Base-by-base conservation (phyloP, 352 stramenopile species). In the Pythium sukuiense region DNA sequence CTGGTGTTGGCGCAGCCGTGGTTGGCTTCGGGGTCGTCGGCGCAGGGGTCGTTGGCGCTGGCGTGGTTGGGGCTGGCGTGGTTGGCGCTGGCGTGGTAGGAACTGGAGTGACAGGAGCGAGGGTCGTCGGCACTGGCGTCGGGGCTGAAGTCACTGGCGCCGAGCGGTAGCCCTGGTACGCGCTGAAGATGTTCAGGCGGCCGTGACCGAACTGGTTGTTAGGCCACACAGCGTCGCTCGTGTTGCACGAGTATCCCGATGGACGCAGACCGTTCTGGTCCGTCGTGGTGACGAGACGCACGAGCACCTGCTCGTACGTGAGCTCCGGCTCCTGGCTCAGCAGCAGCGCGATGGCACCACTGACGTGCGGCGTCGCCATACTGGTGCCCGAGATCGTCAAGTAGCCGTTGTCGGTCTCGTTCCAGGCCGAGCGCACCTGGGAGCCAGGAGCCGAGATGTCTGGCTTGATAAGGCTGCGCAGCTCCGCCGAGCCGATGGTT, bases 361-460 rank as follows among this genome's bases (percentile, higher is more conserved):
- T 37, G 24, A 74, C 71, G 41, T 77, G 71, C 1, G 67, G 67
- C 26, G 67, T 53, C 6, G 71, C 69, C 29, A 62, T 62, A 7
- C 59, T 76, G 9, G 35, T 63, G 11, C 74, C 74, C 45, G 69
- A 74, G 60, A 74, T 74, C 7, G 61, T 62, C n/a, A 65, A 49
- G 63, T 71, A 81, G 13, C 24, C 55, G 6, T 59, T 52, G 65
- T 76, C 61, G 50, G 48, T 32, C 11, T 55, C 59, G 39, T 45
- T 35, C 59, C 65, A 76, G 13, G 70, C 65, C 43, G 68, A 73
- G 50, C 63, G 60, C 24, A 78, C 55, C 11, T 55, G 26, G 8
- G 49, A 43, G 24, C 72, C 69, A 26, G 69, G 70, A 1, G 69
- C 72, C 12, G 67, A 65, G n/a, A 79, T 29, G 16, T 77, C 69